Percentiles rank a stretch among this genome's conserved stretches.
phyloP scores from a whole-genome alignment of 2,329 filamentous ascomycete species.

The Xylaria polymorpha region DNA sequence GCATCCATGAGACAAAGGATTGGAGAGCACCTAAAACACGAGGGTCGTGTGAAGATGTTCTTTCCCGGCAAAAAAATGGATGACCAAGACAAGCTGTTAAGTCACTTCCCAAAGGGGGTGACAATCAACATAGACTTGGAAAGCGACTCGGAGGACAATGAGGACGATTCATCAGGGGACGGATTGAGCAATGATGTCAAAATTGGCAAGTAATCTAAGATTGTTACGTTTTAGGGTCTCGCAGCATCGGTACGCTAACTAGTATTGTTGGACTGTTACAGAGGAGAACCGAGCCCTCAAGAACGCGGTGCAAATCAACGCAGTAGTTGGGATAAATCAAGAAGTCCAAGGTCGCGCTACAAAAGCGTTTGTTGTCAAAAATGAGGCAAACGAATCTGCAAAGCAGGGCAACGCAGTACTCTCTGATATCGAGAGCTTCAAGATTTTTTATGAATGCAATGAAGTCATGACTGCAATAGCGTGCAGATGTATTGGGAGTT shows the following conservation, averaged over 20 bases:
- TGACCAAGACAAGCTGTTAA: not conserved
- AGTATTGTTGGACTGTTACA: not conserved
- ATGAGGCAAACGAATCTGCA: not conserved
- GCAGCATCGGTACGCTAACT: not conserved
- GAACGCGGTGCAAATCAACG: not conserved
- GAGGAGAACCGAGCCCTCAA: not conserved
- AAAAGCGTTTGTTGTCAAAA: not conserved
- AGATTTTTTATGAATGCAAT: no score
- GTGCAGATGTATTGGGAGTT: no score
- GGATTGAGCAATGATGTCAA: no score
- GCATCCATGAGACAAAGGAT: not conserved
- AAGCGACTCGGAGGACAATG: slow-evolving; percentile 5
- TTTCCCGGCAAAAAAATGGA: not conserved
- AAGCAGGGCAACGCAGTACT: no score
- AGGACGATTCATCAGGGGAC: not conserved
- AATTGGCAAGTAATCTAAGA: not conserved
- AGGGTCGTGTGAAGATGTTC: not conserved
- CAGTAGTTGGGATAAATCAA: no score
- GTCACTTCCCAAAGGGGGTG: no score
- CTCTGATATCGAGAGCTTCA: no score
- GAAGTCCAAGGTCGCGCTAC: not conserved
- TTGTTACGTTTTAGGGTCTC: not conserved
- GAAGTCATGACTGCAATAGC: no score
- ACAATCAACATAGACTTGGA: not conserved
- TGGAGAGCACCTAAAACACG: not conserved